A percentile compares a stretch with the other conserved stretches of the same genome.
These are phyloP conservation scores for Grosmannia huntii DNA, from an alignment of 2,329 filamentous ascomycete genomes.

Conservation along the genomic window DNA sequence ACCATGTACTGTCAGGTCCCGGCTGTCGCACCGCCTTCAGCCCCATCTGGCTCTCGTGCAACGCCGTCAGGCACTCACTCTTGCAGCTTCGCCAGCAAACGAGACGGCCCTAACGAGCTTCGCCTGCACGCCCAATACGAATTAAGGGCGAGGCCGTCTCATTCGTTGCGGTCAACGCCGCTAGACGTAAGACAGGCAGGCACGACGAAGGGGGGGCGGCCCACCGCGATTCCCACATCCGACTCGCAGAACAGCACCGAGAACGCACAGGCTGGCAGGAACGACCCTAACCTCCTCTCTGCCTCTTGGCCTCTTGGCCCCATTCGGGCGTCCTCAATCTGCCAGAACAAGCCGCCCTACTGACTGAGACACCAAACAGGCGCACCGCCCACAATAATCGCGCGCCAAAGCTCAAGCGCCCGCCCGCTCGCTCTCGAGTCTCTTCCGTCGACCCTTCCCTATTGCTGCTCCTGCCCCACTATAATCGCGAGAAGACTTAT, in stretches of 20 bases:
- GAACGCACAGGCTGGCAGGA: background rate
- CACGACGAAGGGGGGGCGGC: background rate
- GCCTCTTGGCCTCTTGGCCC: too few relatives aligned
- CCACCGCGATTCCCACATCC: background rate
- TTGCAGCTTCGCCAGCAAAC: background rate
- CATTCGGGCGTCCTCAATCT: background rate
- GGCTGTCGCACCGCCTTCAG: too few relatives aligned
- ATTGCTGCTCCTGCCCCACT: background rate
- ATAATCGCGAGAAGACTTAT: constrained; percentile 1
- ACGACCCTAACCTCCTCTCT: background rate
- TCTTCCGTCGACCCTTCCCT: background rate
- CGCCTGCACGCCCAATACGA: background rate
- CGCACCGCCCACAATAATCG: constrained; percentile 9
- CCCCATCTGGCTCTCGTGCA: background rate
- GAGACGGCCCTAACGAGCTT: background rate
- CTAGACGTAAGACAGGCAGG: background rate
- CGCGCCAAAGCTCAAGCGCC: constrained; percentile 13
- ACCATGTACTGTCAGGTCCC: too few relatives aligned
- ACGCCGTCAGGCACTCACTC: too few relatives aligned
- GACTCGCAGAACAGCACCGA: background rate
- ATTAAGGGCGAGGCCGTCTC: too few relatives aligned
- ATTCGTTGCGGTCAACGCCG: background rate
- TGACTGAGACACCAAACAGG: constrained; percentile 2
- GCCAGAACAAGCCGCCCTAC: background rate
- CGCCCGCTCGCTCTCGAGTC: constrained; percentile 2